A percentile compares a stretch with the other conserved stretches of the same genome.
phyloP scores from a whole-genome alignment of 257 asterid genomes.

The Penstemon eatonii region DNA sequence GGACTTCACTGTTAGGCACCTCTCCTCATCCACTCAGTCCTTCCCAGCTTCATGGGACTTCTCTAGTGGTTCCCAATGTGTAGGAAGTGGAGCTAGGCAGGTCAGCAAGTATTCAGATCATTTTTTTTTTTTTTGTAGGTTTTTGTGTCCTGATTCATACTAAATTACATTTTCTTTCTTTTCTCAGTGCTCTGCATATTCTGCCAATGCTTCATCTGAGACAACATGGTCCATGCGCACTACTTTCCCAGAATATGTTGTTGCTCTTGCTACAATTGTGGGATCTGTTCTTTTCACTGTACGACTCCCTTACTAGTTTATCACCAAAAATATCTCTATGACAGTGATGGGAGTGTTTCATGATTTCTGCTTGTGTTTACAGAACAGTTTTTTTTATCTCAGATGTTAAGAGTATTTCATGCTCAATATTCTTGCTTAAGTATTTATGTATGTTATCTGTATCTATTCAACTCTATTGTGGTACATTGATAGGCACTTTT shows the following conservation, averaged over 20 bases:
- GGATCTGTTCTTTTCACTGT: conserved; percentile 97
- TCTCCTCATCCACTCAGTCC: conserved; percentile 65
- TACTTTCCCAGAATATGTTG: conserved; percentile 97
- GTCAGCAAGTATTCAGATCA: conserved; percentile 33
- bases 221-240: conserved; percentile 90
- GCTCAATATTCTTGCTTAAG: conserved; percentile 12
- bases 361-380: neutral
- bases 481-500: conserved; percentile 7
- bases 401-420: conserved; percentile 6
- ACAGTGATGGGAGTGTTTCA: conserved; percentile 7
- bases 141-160: conserved; percentile 27
- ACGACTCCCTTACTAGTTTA: conserved; percentile 31
- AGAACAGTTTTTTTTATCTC: conserved; percentile 2
- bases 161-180: conserved; percentile 18
- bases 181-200: conserved; percentile 79
- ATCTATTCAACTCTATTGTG: conserved; percentile 9
- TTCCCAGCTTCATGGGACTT: conserved; percentile 66
- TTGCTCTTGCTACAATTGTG: conserved; percentile 90
- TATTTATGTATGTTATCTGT: conserved; percentile 16
- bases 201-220: conserved; percentile 81
- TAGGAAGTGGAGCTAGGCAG: conserved; percentile 72
- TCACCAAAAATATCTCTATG: neutral
- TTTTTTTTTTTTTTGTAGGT: conserved; percentile 17
- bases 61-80: conserved; percentile 64
- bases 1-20: conserved; percentile 94